These are phyloP conservation scores for Camellia oleifera DNA, from an alignment of 179 eudicot genomes.

Conservation along the genomic window DNA sequence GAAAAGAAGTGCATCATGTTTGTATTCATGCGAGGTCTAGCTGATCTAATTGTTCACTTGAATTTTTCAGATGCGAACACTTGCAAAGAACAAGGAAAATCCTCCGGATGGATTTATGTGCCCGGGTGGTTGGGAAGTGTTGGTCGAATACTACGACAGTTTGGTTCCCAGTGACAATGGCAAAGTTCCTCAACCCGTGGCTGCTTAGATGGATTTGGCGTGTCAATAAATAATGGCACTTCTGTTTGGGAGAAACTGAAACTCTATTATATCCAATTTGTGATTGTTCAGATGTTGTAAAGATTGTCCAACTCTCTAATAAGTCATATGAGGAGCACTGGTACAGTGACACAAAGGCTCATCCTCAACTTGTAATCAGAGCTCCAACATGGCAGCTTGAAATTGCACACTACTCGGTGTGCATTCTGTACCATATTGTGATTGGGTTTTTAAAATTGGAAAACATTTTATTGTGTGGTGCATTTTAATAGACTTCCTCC, in stretches of 20 bases:
- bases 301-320: conserved; percentile 1
- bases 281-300: neutral
- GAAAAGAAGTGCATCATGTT: neutral
- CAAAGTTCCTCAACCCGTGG: conserved; percentile 52
- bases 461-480: neutral
- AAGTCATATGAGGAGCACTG: neutral
- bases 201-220: conserved; percentile 27
- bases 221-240: neutral
- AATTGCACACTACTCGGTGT: neutral
- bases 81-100: conserved; percentile 68
- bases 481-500: neutral
- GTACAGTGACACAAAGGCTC: neutral
- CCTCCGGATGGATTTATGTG: conserved; percentile 98
- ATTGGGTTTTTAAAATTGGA: neutral
- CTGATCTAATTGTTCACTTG: neutral
- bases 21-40: neutral
- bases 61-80: conserved; percentile 68
- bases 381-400: neutral
- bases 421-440: neutral
- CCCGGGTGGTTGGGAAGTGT: conserved; percentile 86
- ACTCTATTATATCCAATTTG: neutral
- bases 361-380: neutral
- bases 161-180: conserved; percentile 44
- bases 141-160: conserved; percentile 78
- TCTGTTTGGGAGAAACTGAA: neutral